Conservation (phyloP, 768 basidiomycete genomes). For the Rhodotorula taiwanensis region DNA sequence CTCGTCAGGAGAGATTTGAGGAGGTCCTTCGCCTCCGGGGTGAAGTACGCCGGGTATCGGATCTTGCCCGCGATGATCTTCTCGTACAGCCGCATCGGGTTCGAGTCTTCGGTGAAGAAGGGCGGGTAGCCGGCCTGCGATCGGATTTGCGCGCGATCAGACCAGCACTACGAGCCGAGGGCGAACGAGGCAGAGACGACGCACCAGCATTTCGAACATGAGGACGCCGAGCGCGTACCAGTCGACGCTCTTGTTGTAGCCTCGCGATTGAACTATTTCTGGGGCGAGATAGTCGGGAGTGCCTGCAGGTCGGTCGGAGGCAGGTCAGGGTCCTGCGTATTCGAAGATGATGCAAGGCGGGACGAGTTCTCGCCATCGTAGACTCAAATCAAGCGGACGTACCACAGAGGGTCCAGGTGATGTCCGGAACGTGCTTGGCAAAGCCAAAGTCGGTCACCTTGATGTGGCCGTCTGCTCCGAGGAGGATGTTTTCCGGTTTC, state of each 20-base stretch:
- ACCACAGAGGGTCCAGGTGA: constrained; percentile 84
- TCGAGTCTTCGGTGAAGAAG: constrained; percentile 78
- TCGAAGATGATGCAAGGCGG: too few species aligned
- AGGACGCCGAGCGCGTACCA: constrained; percentile 99
- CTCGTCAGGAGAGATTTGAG: constrained; percentile 83
- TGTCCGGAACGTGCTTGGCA: constrained; percentile 85
- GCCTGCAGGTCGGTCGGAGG: constrained; percentile 45
- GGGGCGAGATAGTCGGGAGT: constrained; percentile 96
- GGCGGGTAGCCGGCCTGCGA: constrained; percentile 55
- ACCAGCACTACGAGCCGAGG: not conserved
- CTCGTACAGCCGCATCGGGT: constrained; percentile 97
- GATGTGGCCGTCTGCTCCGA: constrained; percentile 61
- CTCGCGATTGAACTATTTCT: constrained; percentile 95
- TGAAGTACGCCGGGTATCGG: constrained; percentile 84
- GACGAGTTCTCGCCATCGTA: too few species aligned
- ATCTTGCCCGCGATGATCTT: constrained; percentile 87
- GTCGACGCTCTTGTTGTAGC: constrained; percentile 96
- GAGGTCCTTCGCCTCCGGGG: constrained; percentile 78
- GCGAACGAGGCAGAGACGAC: not conserved
- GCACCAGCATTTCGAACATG: constrained; percentile 93
- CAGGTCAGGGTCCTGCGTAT: not conserved
- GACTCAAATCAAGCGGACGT: constrained; percentile 44
- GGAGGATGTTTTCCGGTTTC: constrained; percentile 57
- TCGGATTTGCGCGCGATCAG: too few species aligned
- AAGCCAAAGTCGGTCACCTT: constrained; percentile 98